Percentiles rank a stretch among this genome's conserved stretches.
phyloP scores from a whole-genome alignment of 371 early-diverging fungal genomes.

The Zancudomyces culisetae region DNA sequence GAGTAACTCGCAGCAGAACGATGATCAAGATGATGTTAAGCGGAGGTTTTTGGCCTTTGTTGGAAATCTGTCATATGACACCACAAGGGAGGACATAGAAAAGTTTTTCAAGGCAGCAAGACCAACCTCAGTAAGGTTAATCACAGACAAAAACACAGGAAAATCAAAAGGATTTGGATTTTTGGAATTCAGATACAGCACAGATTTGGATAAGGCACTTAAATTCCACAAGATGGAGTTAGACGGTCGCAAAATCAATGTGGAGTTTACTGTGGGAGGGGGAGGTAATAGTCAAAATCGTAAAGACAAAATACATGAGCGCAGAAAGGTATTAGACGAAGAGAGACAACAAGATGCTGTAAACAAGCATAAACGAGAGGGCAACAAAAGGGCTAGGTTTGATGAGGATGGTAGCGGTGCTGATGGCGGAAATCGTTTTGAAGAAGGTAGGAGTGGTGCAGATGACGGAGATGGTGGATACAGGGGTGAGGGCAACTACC shows the following conservation, averaged over 20 bases:
- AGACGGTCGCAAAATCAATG: slow-evolving; percentile 47
- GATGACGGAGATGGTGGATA: too few relatives aligned
- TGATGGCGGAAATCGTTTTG: too few relatives aligned
- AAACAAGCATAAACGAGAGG: too few relatives aligned
- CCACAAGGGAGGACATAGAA: slow-evolving; percentile 40
- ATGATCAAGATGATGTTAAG: slow-evolving; percentile 8
- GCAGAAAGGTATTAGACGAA: slow-evolving; percentile 39
- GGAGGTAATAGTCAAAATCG: slow-evolving; percentile 49
- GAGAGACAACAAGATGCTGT: too few relatives aligned
- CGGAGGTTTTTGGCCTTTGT: slow-evolving; percentile 50
- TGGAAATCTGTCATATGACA: slow-evolving; percentile 45
- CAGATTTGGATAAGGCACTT: slow-evolving; percentile 27
- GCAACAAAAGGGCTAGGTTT: too few relatives aligned
- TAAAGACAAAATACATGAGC: slow-evolving; percentile 37
- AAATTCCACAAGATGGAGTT: slow-evolving; percentile 45
- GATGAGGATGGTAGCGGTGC: too few relatives aligned
- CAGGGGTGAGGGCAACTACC: too few relatives aligned
- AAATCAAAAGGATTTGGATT: slow-evolving; percentile 63
- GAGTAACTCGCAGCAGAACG: slow-evolving; percentile 11
- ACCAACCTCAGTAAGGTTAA: slow-evolving; percentile 38
- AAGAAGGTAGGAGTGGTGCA: too few relatives aligned
- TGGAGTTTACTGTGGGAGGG: slow-evolving; percentile 64
- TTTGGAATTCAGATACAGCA: slow-evolving; percentile 34
- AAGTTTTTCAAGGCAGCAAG: slow-evolving; percentile 38
- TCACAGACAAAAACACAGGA: slow-evolving; percentile 50